A percentile compares a stretch with the other conserved stretches of the same genome.
These are phyloP conservation scores for Silene conica DNA, from an alignment of 148 eudicot species.

Conservation along the genomic window DNA sequence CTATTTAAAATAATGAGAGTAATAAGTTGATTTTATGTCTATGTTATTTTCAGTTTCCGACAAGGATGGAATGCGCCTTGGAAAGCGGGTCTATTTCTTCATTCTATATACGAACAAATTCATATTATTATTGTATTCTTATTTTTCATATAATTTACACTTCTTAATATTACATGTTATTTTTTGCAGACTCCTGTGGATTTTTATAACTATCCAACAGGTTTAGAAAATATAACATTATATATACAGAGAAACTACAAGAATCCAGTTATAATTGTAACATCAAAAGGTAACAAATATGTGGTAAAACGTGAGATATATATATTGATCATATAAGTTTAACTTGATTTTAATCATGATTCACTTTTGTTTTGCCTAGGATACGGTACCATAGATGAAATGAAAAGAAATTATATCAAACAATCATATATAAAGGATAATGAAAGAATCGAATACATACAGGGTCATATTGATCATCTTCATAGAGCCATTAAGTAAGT, in stretches of 20 bases:
- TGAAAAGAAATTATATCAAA: background rate
- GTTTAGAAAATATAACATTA: background rate
- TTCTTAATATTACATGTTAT: background rate
- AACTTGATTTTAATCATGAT: background rate
- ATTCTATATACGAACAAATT: background rate
- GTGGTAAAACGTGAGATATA: background rate
- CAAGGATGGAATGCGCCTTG: background rate
- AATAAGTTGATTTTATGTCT: background rate
- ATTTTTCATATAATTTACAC: background rate
- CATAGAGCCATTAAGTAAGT: conserved; percentile 10
- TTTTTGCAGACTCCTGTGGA: background rate
- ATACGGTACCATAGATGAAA: conserved; percentile 1
- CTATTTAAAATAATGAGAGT: background rate
- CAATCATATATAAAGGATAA: background rate
- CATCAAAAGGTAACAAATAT: background rate
- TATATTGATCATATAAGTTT: background rate
- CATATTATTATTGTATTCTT: background rate
- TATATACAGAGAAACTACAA: background rate
- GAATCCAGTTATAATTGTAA: conserved; percentile 3
- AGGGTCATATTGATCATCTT: conserved; percentile 13
- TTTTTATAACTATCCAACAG: conserved; percentile 3
- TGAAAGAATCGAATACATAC: conserved; percentile 3
- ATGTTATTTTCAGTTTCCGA: background rate
- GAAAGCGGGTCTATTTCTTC: conserved; percentile 3
- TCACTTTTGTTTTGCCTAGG: background rate